phyloP scores from a whole-genome alignment of 1,284 basidiomycete genomes.

The Heliocybe sulcata region DNA sequence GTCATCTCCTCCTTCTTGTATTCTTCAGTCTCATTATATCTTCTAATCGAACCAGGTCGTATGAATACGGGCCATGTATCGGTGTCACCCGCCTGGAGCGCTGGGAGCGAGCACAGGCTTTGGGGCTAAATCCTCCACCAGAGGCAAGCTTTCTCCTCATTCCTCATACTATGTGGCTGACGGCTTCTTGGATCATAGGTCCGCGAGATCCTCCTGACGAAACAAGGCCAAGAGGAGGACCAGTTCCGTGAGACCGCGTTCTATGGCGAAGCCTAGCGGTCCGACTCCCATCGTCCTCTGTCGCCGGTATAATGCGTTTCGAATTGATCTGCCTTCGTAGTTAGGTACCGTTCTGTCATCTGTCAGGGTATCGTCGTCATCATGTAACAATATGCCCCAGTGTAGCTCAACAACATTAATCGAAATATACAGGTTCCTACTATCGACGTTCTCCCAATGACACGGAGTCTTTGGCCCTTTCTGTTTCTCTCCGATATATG shows the following conservation, averaged over 20 bases:
- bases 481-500: no score
- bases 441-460: no score
- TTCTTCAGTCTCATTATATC: neutral
- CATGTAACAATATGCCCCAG: no score
- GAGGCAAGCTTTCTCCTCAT: conserved; percentile 48
- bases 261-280: conserved; percentile 29
- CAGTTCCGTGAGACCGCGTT: conserved; percentile 45
- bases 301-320: no score
- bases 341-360: no score
- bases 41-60: conserved; percentile 41
- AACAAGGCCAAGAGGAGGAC: conserved; percentile 38
- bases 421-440: no score
- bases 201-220: conserved; percentile 61
- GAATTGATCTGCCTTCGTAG: no score
- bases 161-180: neutral
- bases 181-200: no score
- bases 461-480: no score
- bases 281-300: no score
- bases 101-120: conserved; percentile 79
- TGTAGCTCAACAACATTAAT: no score
- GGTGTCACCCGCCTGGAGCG: conserved; percentile 80
- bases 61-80: conserved; percentile 82
- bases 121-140: conserved; percentile 78
- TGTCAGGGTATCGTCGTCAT: no score
- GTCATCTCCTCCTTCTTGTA: conserved; percentile 15